A percentile compares a stretch with the other conserved stretches of the same genome.
phyloP scores from a whole-genome alignment of 1,284 basidiomycete species.

The Trichosporon sp. region DNA sequence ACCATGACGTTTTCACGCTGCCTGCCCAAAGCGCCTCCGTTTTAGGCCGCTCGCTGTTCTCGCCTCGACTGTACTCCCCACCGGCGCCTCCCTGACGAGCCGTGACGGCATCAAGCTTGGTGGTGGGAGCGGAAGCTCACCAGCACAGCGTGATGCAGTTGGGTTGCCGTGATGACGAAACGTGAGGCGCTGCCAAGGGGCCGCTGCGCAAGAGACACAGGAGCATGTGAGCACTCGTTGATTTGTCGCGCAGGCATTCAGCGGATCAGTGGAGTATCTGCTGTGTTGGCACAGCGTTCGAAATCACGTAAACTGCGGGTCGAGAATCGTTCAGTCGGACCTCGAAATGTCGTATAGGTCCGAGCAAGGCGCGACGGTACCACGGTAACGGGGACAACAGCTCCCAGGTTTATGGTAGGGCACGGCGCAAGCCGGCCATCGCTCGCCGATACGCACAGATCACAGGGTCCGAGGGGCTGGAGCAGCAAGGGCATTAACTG shows the following conservation, averaged over 20 bases:
- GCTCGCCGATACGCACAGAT: too few species aligned
- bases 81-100: background rate
- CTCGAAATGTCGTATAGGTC: background rate
- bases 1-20: background rate
- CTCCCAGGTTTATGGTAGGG: background rate
- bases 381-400: background rate
- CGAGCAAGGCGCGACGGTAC: too few species aligned
- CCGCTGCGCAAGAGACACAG: too few species aligned
- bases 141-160: background rate
- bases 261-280: background rate
- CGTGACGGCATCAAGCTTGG: background rate
- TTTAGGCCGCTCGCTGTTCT: background rate
- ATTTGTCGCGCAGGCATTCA: background rate
- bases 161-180: background rate
- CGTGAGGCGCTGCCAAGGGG: background rate
- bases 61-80: background rate
- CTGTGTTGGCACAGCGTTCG: background rate
- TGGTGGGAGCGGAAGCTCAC: background rate
- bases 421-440: too few species aligned
- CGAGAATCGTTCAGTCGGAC: background rate
- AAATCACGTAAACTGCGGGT: background rate
- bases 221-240: too few species aligned
- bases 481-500: too few species aligned
- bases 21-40: too few species aligned
- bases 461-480: too few species aligned